These are phyloP conservation scores for Gentiana straminea DNA, from an alignment of 257 asterid species.

Conservation along the genomic window DNA sequence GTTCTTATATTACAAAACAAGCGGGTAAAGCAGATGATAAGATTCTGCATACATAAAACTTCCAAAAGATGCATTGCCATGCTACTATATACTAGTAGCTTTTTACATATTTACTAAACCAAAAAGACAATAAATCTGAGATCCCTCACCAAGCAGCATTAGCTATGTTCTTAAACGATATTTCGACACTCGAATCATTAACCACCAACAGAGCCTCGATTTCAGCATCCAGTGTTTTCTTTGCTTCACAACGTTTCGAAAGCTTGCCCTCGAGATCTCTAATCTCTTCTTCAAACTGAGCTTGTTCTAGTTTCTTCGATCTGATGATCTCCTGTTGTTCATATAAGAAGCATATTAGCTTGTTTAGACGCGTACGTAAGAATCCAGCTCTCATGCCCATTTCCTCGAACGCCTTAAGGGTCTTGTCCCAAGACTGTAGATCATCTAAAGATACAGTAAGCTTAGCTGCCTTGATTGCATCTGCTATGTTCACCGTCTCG, in stretches of 20 bases:
- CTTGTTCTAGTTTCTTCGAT: conserved; percentile 24
- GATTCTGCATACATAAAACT: no score
- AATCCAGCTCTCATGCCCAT: conserved; percentile 61
- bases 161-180: no score
- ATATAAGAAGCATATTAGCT: conserved; percentile 17
- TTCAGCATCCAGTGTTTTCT: conserved; percentile 19
- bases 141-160: no score
- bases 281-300: conserved; percentile 21
- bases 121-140: no score
- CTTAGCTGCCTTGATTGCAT: conserved; percentile 36
- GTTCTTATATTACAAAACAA: no score
- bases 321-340: conserved; percentile 17
- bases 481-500: conserved; percentile 40
- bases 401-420: conserved; percentile 45
- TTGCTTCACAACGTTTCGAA: conserved; percentile 14
- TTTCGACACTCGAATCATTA: no score
- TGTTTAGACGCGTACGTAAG: conserved; percentile 27
- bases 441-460: conserved; percentile 15
- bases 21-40: no score
- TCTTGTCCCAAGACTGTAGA: conserved; percentile 42
- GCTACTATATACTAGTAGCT: no score
- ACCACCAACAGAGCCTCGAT: conserved; percentile 19
- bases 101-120: no score
- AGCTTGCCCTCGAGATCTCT: conserved; percentile 18
- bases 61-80: no score